Conservation (phyloP, 441 rosid genomes). For the Eruca vesicaria region DNA sequence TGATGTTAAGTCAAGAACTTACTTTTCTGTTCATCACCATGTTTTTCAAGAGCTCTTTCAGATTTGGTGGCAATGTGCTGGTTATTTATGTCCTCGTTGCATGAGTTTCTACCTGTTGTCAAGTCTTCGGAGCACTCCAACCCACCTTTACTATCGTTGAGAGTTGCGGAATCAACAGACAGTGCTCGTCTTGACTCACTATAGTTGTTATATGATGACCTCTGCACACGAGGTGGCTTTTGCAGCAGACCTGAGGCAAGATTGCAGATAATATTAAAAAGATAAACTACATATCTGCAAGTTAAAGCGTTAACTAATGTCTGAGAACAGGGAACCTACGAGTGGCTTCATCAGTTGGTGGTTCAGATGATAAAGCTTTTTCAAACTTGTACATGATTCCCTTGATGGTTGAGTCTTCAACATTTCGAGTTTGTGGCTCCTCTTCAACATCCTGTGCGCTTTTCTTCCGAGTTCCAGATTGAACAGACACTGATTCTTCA, state of each 20-base stretch:
- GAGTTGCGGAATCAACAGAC: slow-evolving; percentile 48
- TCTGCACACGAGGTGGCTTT: slow-evolving; percentile 74
- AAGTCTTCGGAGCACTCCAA: slow-evolving; percentile 31
- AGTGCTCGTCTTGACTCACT: slow-evolving; percentile 47
- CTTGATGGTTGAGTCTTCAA: slow-evolving; percentile 41
- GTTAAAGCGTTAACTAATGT: neutral
- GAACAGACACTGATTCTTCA: slow-evolving; percentile 51
- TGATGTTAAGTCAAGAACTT: slow-evolving; percentile 32
- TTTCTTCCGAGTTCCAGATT: slow-evolving; percentile 36
- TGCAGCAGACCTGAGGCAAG: slow-evolving; percentile 62
- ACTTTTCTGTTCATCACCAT: slow-evolving; percentile 49
- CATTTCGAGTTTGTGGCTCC: slow-evolving; percentile 42
- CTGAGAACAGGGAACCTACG: slow-evolving; percentile 46
- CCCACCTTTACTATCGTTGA: slow-evolving; percentile 16
- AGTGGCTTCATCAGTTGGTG: slow-evolving; percentile 43
- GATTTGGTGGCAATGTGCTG: slow-evolving; percentile 41
- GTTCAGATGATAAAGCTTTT: slow-evolving; percentile 40
- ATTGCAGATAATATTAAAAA: slow-evolving; percentile 2
- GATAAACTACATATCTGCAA: neutral
- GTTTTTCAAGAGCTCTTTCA: slow-evolving; percentile 41
- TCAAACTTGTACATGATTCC: slow-evolving; percentile 44
- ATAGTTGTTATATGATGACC: slow-evolving; percentile 46
- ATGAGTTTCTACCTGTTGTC: slow-evolving; percentile 30
- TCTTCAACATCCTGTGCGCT: slow-evolving; percentile 34
- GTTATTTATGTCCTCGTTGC: slow-evolving; percentile 40